These are phyloP conservation scores for Fusarium coicis DNA, from an alignment of 2,329 filamentous ascomycete genomes.

Conservation along the genomic window DNA sequence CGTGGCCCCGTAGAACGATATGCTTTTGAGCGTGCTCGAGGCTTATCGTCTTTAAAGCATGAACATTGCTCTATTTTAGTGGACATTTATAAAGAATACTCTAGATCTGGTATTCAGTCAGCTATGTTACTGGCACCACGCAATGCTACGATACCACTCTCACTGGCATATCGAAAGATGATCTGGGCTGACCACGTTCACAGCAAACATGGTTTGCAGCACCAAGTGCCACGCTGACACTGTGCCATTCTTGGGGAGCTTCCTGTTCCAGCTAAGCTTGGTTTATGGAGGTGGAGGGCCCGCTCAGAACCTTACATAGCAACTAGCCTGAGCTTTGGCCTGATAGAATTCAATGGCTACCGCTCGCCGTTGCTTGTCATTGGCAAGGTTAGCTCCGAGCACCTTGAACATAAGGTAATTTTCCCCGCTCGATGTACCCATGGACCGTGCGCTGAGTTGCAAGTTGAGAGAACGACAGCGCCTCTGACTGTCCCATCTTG, in stretches of 20 bases:
- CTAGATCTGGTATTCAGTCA: background rate
- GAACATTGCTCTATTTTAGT: background rate
- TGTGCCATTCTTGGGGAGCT: conserved; percentile 41
- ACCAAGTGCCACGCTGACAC: conserved; percentile 25
- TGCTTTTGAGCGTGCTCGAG: background rate
- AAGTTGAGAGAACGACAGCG: conserved; percentile 22
- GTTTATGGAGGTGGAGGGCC: conserved; percentile 4
- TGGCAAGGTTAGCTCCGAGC: conserved; percentile 31
- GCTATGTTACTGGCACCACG: conserved; percentile 18
- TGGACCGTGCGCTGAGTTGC: conserved; percentile 38
- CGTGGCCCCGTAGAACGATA: conserved; percentile 14
- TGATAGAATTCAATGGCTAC: conserved; percentile 7
- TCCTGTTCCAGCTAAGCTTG: conserved; percentile 40
- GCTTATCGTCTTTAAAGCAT: background rate
- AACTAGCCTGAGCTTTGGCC: conserved; percentile 20
- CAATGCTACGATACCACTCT: conserved; percentile 22
- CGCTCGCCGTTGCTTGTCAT: conserved; percentile 23
- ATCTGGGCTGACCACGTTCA: conserved; percentile 7
- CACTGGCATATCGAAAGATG: conserved; percentile 5
- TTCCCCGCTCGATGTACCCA: conserved; percentile 39
- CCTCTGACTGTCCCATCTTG: conserved; percentile 41
- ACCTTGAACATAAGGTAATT: background rate
- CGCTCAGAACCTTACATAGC: conserved; percentile 31
- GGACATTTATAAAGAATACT: background rate
- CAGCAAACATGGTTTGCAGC: conserved; percentile 6